Conservation (phyloP, 75 land plant genomes). For the Sequoiadendron giganteum region DNA sequence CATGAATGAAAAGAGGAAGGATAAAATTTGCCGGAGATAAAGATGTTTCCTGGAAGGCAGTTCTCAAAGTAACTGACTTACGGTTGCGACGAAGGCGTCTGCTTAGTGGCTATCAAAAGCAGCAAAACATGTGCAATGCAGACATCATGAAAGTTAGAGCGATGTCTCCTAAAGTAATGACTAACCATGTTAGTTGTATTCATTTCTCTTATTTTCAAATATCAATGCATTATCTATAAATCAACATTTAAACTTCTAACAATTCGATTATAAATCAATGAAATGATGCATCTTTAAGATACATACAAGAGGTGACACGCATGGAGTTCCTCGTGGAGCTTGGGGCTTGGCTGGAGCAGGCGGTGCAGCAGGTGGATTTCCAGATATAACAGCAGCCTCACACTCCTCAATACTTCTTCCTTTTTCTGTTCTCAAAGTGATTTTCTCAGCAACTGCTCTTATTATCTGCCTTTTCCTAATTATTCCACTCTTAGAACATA, state of each 20-base stretch:
- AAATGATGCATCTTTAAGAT: background rate
- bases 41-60: slow-evolving; percentile 84
- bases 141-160: background rate
- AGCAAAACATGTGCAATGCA: slow-evolving; percentile 4
- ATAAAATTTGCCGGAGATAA: slow-evolving; percentile 89
- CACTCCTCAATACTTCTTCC: slow-evolving; percentile 59
- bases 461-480: slow-evolving; percentile 13
- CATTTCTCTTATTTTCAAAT: background rate
- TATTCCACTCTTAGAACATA: background rate
- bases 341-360: slow-evolving; percentile 56
- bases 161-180: background rate
- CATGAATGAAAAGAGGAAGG: slow-evolving; percentile 96
- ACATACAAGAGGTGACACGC: slow-evolving; percentile 63
- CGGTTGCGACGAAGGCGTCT: slow-evolving; percentile 89
- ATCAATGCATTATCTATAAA: background rate
- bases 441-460: slow-evolving; percentile 24
- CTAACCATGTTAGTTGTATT: background rate
- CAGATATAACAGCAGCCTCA: slow-evolving; percentile 86
- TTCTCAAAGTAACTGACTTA: slow-evolving; percentile 72
- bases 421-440: slow-evolving; percentile 12
- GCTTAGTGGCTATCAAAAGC: slow-evolving; percentile 40
- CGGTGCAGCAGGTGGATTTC: slow-evolving; percentile 75
- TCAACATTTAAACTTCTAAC: background rate
- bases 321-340: slow-evolving; percentile 80
- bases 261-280: background rate